Evolutionary conservation across 148 eudicot genomes (phyloP).

Genomic region (Spergularia marina): DNA sequence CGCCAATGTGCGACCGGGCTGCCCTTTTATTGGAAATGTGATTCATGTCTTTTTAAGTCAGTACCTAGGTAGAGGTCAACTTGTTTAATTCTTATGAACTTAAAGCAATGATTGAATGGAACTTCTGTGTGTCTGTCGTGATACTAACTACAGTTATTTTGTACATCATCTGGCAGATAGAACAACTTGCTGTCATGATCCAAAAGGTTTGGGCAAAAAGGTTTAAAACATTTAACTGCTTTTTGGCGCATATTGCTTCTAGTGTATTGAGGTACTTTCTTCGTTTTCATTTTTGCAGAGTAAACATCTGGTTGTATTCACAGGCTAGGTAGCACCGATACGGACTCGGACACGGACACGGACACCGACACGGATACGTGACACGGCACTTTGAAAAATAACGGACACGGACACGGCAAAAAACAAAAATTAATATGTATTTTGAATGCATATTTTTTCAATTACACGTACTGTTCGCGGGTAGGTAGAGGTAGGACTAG

Average conservation of each 20-base stretch:
- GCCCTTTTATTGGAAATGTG: background rate
- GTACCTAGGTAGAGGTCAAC: too few relatives aligned
- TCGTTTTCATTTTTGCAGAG: conserved; percentile 52
- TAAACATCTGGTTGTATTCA: conserved; percentile 91
- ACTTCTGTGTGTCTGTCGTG: conserved; percentile 9
- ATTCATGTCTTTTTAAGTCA: background rate
- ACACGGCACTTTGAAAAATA: too few relatives aligned
- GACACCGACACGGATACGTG: too few relatives aligned
- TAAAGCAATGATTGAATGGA: background rate
- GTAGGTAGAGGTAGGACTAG: too few relatives aligned
- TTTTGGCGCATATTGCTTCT: conserved; percentile 4
- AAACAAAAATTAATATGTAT: too few relatives aligned
- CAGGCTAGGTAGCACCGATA: too few relatives aligned
- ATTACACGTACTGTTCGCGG: too few relatives aligned
- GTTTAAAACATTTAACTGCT: background rate
- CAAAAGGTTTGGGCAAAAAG: conserved; percentile 50
- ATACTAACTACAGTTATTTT: conserved; percentile 21
- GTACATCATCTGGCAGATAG: conserved; percentile 50
- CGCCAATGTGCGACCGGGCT: too few relatives aligned
- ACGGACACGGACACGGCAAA: too few relatives aligned
- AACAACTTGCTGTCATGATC: conserved; percentile 69
- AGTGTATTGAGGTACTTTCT: background rate
- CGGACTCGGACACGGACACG: too few relatives aligned
- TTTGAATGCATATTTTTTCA: too few relatives aligned
- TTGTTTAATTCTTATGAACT: background rate